A percentile compares a stretch with the other conserved stretches of the same genome.
Evolutionary conservation across 768 basidiomycete species (phyloP).

Genomic region (Dendrothele bispora): DNA sequence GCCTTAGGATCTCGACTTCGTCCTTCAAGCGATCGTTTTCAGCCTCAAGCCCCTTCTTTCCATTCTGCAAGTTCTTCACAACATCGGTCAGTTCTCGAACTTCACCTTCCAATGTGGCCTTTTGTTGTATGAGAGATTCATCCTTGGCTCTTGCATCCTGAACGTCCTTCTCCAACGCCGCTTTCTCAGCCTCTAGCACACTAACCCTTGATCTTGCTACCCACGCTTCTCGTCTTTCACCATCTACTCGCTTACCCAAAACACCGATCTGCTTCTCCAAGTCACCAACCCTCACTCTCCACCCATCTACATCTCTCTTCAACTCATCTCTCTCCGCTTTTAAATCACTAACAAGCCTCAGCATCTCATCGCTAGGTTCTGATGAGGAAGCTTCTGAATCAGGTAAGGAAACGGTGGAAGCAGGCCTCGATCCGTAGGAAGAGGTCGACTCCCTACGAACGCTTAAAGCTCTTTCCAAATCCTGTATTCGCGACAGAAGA

Average conservation of each 20-base stretch:
- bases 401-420: slow-evolving; percentile 50
- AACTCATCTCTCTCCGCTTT: slow-evolving; percentile 90
- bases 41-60: slow-evolving; percentile 27
- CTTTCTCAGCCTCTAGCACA: slow-evolving; percentile 67
- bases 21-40: slow-evolving; percentile 38
- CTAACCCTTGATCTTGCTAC: slow-evolving; percentile 74
- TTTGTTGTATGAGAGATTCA: neutral
- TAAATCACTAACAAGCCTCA: slow-evolving; percentile 71
- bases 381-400: slow-evolving; percentile 35
- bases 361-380: slow-evolving; percentile 76
- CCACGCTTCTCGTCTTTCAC: slow-evolving; percentile 82
- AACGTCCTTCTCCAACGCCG: slow-evolving; percentile 49
- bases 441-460: slow-evolving; percentile 34
- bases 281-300: slow-evolving; percentile 75
- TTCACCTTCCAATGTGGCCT: neutral
- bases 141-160: slow-evolving; percentile 28
- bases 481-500: slow-evolving; percentile 78
- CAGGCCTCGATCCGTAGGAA: slow-evolving; percentile 33
- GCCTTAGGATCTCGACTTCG: slow-evolving; percentile 24
- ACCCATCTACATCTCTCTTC: slow-evolving; percentile 84
- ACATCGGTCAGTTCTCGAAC: slow-evolving; percentile 19
- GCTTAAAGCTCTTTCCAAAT: slow-evolving; percentile 71
- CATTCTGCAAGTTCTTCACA: slow-evolving; percentile 24
- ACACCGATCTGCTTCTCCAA: slow-evolving; percentile 69
- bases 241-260: slow-evolving; percentile 69